Evolutionary conservation across 345 rosid species (phyloP).

Genomic region (Rhodamnia rubescens): DNA sequence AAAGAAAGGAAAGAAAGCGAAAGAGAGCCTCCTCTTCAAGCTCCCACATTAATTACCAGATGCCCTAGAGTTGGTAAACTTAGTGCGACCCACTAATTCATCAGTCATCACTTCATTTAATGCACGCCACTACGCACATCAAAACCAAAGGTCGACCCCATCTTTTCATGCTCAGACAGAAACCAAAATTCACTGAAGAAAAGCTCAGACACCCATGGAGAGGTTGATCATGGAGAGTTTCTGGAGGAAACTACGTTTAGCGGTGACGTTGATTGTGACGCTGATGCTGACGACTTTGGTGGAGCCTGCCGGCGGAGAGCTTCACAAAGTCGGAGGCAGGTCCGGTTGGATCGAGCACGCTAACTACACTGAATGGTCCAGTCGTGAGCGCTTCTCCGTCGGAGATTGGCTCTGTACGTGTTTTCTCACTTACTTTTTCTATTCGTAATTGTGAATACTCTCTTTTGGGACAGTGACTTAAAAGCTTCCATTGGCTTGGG

Average conservation of each 20-base stretch:
- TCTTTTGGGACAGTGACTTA: neutral
- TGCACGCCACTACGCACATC: neutral
- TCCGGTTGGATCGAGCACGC: slow-evolving; percentile 15
- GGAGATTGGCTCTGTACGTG: slow-evolving; percentile 33
- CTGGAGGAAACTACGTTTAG: neutral
- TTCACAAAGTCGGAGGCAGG: slow-evolving; percentile 19
- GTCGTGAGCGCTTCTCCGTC: slow-evolving; percentile 8
- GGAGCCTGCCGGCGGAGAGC: neutral
- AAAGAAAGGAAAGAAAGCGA: too few species aligned
- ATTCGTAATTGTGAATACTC: neutral
- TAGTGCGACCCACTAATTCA: neutral
- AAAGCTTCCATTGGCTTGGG: neutral
- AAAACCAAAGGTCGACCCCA: neutral
- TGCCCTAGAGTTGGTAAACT: neutral
- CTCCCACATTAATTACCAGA: neutral
- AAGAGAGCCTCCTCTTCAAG: neutral
- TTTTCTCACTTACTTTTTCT: neutral
- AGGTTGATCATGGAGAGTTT: neutral
- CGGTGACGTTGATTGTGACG: neutral
- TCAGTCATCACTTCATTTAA: neutral
- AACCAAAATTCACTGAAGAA: neutral
- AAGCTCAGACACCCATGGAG: neutral
- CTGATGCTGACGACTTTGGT: neutral
- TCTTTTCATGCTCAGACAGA: neutral
- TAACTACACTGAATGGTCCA: slow-evolving; percentile 26